Base-by-base conservation (phyloP, 139 green algal species). In the Spirogloea muscicola region DNA sequence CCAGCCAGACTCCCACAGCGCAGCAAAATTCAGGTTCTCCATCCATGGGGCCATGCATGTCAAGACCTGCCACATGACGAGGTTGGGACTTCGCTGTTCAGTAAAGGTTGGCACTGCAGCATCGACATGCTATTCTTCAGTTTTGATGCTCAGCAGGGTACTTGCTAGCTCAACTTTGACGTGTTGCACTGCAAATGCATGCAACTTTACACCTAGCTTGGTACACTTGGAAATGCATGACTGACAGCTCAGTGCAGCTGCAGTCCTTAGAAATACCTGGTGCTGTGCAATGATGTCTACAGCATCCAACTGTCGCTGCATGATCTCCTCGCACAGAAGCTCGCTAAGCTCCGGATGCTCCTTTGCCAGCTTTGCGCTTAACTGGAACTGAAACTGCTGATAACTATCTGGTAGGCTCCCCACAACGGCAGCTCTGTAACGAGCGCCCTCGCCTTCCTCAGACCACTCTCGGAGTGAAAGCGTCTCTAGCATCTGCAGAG, bases 11-110 rank as follows among this genome's bases (percentile, higher is more conserved):
- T 90, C 88, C 87, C 88, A 94, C 31, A 89, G 80, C 1, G 87
- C 77, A 0, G 72, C 68, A 31, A 97, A 87, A 64, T 78, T 87
- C 10, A 96, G 77, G 76, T 91, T 90, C 39, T 93, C 85, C 76
- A 96, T 89, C 93, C 93, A 97, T 18, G 93, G 91, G 25, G 86
- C 82, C 43, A 97, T 85, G 68, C 85, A 89, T 29, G 83, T 83
- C 51, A 97, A 85, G 55, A 91, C 84, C 6, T 87, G 74, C 1
- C 38, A 9, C 27, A 31, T 55, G 21, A 55, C 21, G 21, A 21
- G 46, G 21, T 55, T 31, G 46, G 21, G 21, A 55, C 21, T 21
- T 31, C 21, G 46, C 46, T 31, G 46, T 31, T 21, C 21, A 31
- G 46, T 21, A 55, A 31, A 21, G 21, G 21, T 55, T 21, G 21